These are phyloP conservation scores for Phytophthora pisi DNA, from an alignment of 352 stramenopile species.

Conservation along the genomic window DNA sequence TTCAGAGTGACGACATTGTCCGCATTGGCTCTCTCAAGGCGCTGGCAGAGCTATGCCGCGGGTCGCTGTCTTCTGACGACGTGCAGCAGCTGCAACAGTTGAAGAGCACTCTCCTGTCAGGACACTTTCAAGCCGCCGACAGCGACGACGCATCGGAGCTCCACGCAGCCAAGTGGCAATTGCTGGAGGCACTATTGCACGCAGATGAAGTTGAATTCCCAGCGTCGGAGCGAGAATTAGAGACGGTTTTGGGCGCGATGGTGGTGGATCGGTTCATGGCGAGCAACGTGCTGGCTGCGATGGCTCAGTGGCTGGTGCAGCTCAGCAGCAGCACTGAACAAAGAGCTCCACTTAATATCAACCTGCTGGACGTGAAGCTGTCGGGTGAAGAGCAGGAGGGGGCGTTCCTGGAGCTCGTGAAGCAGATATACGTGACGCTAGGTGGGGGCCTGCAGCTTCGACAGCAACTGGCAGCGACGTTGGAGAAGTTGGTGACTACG, in stretches of 20 bases:
- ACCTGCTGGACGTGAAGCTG: conserved; percentile 25
- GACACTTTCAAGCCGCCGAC: conserved; percentile 23
- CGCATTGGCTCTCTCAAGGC: conserved; percentile 14
- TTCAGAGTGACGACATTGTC: conserved; percentile 11
- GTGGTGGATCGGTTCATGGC: conserved; percentile 39
- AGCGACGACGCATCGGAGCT: conserved; percentile 32
- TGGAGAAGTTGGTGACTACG: conserved; percentile 35
- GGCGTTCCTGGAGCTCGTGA: conserved; percentile 54
- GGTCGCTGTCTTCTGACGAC: conserved; percentile 7
- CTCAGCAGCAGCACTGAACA: conserved; percentile 10
- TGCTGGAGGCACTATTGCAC: conserved; percentile 20
- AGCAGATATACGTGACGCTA: conserved; percentile 81
- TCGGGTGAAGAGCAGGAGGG: conserved; percentile 14
- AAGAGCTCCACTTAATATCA: neutral
- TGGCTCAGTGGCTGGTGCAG: conserved; percentile 44
- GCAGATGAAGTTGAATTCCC: conserved; percentile 2
- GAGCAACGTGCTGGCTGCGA: conserved; percentile 41
- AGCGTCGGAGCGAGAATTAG: conserved; percentile 19
- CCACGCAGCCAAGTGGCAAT: conserved; percentile 33
- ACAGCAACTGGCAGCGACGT: conserved; percentile 35
- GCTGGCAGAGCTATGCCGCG: conserved; percentile 7
- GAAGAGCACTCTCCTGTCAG: conserved; percentile 19
- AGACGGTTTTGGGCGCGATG: conserved; percentile 32
- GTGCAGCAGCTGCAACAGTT: conserved; percentile 27
- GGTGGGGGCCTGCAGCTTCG: conserved; percentile 23